Conservation (phyloP, 1,139 yeast genomes). For the Taphrina flavorubra region DNA sequence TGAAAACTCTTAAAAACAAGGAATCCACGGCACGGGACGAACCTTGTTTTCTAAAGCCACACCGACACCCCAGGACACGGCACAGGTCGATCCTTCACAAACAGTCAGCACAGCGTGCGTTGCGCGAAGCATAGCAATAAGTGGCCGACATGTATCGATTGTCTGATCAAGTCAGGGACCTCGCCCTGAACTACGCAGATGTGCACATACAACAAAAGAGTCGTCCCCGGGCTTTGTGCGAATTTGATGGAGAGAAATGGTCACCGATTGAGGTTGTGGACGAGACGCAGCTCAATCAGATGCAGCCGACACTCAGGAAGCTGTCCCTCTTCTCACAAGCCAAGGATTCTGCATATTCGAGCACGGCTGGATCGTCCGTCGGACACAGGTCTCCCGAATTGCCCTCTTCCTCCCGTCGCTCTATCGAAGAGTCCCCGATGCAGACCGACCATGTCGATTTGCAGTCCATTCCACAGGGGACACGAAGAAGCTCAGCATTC, state of each 20-base stretch:
- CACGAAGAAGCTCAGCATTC: slow-evolving; percentile 33
- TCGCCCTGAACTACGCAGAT: slow-evolving; percentile 35
- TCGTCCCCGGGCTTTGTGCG: slow-evolving; percentile 38
- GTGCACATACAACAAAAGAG: slow-evolving; percentile 17
- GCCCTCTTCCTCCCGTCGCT: slow-evolving; percentile 2
- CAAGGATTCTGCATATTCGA: slow-evolving; percentile 23
- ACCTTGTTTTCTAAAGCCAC: slow-evolving; percentile 6
- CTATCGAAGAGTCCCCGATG: background rate
- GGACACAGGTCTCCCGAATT: slow-evolving; percentile 8
- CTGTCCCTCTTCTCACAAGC: slow-evolving; percentile 14
- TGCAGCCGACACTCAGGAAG: slow-evolving; percentile 9
- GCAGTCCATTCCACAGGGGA: slow-evolving; percentile 3
- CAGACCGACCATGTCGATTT: background rate
- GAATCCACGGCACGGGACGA: slow-evolving; percentile 11
- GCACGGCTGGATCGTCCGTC: slow-evolving; percentile 5
- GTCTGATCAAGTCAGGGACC: slow-evolving; percentile 34
- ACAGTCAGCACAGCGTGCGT: no score
- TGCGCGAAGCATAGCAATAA: no score
- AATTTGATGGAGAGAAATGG: slow-evolving; percentile 39
- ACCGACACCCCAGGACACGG: background rate
- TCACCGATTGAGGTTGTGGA: slow-evolving; percentile 27
- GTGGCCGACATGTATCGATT: slow-evolving; percentile 10
- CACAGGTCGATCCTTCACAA: slow-evolving; percentile 6
- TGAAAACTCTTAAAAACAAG: background rate
- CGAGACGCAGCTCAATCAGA: slow-evolving; percentile 5